Base-by-base conservation (phyloP, 2,329 filamentous ascomycete genomes). In the Botryosphaeria dothidea region DNA sequence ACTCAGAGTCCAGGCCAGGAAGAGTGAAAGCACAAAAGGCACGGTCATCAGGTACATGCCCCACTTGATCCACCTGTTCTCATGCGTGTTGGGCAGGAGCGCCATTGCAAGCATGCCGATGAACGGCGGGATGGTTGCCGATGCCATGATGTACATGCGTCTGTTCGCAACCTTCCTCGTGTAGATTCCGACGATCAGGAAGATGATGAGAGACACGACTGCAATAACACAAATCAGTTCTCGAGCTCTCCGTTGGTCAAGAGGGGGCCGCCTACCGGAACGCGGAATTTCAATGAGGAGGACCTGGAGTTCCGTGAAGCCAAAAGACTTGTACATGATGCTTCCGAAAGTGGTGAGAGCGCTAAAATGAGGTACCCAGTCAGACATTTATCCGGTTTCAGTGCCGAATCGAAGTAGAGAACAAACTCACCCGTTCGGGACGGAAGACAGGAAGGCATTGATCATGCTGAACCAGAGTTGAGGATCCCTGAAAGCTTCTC, bases 11-110 rank as follows among this genome's bases (percentile, higher is more conserved):
- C 74, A 77, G 7, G 68, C 74, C 3, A 77, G 68, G 70, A 75
- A 77, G 36, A 75, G 68, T 1, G 73, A 69, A 13, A 77, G 69
- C 3, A 73, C 72, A 56, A 71, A 77, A 0, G 72, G 71, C 0
- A 74, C 72, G 1, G 74, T 77, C 61, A 75, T 72, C 6, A 76
- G 61, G 64, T 78, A 77, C 68, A 76, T 70, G 36, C 72, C 72
- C 74, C 74, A 77, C 68, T 77, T 77, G 1, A 70, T 74, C 76
- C 77, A 78, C 66, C 73, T 74, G 49, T 74, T 71, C 4, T 68
- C 64, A 0, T 69, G 64, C 0, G 67, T 69, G 64, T 77, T 74
- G 11, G 75, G 74, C 4, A 78, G 70, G 21, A 78, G 68, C 1
- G 75, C 72, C 70, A 78, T 71, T 3, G 68, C 70, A 2, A 78